Conservation (phyloP, 176 grass and related monocot genomes). For the Raddia distichophylla region DNA sequence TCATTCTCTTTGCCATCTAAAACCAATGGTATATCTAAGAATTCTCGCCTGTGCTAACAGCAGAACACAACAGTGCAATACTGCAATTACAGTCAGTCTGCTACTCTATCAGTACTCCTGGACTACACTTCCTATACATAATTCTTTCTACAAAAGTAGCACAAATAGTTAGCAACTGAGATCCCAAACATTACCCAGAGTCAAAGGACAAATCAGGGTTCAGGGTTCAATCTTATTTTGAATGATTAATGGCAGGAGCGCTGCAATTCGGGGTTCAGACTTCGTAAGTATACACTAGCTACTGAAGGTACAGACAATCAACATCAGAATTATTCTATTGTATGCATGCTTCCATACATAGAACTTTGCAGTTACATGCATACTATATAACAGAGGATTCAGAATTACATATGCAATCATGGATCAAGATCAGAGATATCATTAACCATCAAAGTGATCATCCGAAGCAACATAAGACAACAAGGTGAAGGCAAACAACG, state of each 20-base stretch:
- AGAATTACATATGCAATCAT: background rate
- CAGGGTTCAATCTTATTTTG: no score
- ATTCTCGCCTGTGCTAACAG: background rate
- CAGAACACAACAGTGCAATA: background rate
- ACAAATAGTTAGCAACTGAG: background rate
- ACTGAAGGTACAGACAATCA: background rate
- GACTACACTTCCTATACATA: background rate
- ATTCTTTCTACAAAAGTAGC: background rate
- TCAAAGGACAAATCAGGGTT: background rate
- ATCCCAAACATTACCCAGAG: background rate
- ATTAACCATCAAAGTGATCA: background rate
- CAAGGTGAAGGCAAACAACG: background rate
- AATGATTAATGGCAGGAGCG: no score
- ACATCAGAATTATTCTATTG: background rate
- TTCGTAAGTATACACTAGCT: background rate
- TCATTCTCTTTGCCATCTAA: background rate
- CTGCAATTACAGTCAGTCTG: background rate
- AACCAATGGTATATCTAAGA: no score
- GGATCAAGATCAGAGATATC: background rate
- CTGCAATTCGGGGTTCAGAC: background rate
- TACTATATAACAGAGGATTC: background rate
- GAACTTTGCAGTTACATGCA: background rate
- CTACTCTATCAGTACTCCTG: background rate
- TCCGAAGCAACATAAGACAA: background rate
- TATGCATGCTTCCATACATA: no score